A percentile compares a stretch with the other conserved stretches of the same genome.
Evolutionary conservation across 2,329 filamentous ascomycete genomes (phyloP).

Genomic region (Epicoccum nigrum): DNA sequence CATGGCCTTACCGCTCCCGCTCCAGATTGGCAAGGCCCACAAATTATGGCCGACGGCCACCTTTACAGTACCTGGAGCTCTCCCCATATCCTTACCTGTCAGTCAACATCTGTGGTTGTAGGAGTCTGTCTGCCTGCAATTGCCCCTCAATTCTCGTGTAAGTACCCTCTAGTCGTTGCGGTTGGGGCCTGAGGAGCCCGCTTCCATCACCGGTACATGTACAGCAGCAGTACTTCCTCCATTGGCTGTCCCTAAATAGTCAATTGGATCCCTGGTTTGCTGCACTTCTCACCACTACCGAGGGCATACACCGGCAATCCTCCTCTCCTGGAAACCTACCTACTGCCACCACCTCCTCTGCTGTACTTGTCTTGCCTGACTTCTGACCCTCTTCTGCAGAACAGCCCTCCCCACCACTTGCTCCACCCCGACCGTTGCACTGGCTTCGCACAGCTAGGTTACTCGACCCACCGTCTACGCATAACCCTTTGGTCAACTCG

Average conservation of each 20-base stretch:
- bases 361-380: too few species aligned
- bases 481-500: slow-evolving; percentile 47
- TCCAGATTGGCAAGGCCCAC: slow-evolving; percentile 9
- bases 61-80: slow-evolving; percentile 14
- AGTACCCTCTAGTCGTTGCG: background rate
- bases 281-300: background rate
- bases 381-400: background rate
- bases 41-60: slow-evolving; percentile 14
- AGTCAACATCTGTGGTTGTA: slow-evolving; percentile 12
- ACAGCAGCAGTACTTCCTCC: background rate
- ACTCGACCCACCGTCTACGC: slow-evolving; percentile 40
- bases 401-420: background rate
- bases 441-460: slow-evolving; percentile 39
- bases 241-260: slow-evolving; percentile 9
- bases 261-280: slow-evolving; percentile 2
- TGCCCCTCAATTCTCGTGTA: slow-evolving; percentile 2
- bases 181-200: background rate
- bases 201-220: background rate
- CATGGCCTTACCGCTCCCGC: slow-evolving; percentile 9
- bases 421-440: slow-evolving; percentile 18
- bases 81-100: slow-evolving; percentile 13
- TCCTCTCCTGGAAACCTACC: background rate
- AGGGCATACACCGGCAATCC: slow-evolving; percentile 3
- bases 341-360: background rate
- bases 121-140: slow-evolving; percentile 6